Evolutionary conservation across 306 rosid species (phyloP), one percentile per base, ranked within the genome.

Genomic region (Nissolia schottii): DNA sequence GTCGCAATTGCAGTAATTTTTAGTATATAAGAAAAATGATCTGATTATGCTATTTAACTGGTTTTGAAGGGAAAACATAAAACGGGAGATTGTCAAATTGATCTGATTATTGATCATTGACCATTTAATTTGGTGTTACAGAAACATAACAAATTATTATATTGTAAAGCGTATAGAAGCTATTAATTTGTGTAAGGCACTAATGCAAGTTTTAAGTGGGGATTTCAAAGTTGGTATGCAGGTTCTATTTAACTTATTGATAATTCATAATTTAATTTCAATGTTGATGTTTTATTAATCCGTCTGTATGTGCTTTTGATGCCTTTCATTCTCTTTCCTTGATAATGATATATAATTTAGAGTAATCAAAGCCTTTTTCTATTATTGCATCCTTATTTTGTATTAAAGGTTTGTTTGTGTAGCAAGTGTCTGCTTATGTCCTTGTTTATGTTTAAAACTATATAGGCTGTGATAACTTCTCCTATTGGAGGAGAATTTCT

Each of bases 401-500:
- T 48, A 22, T 37, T 61, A 19, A 48, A 64, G 19, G 48, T 60
- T 38, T 59, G 29, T n/a, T 31, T 46, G 41, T 37, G 24, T 35
- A 56, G 32, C 75, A 35, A 38, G 45, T 25, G 62, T 23, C 22
- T 56, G 50, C 53, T 72, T 50, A 49, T 70, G 55, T 40, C 16
- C 49, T 59, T 32, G 75, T 54, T 69, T 75, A 28, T 25, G 70
- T 67, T 51, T 35, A 58, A 70, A 62, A 83, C 63, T 35, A 54
- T 35, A 54, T 80, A 94, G 99, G 99, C 95, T 79, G 99, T 94
- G 76, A 84, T 82, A 66, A 83, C 96, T 72, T 89, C 96, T 79
- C 96, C 96, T 46, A 87, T 94, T 68, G 97, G 99, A 82, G 99
- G 99, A 68, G 99, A 94, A 40, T 85, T 89, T 87, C 99, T 94